Base-by-base conservation (phyloP, 2,329 filamentous ascomycete genomes). In the Trichoderma brevicompactum region DNA sequence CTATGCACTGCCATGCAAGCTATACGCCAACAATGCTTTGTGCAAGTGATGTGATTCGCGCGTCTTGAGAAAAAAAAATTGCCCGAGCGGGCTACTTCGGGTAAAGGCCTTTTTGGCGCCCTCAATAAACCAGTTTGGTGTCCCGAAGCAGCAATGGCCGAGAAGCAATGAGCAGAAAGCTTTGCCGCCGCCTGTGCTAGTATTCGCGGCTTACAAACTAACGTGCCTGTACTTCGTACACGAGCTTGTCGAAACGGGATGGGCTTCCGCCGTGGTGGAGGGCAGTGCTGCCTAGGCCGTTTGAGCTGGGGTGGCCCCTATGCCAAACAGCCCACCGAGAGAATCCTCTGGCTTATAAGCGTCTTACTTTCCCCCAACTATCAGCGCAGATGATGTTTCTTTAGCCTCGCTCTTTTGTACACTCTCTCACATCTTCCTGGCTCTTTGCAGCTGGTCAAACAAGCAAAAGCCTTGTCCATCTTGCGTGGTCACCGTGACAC, bases 111-210 rank as follows among this genome's bases (percentile, higher is more conserved):
- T 23, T 23, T 12, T 60, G 44, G 56, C 44, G 44, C 41, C 41
- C 40, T 49, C 44, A 36, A 41, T 28, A 17, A 15, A 28, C 36
- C 49, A 63, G 49, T n/a, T 46, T 44, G 38, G n/a, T 17, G 15
- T 65, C 62, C 62, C 53, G 38, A 58, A 65, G 40, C 10, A 55
- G 62, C 50, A 65, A 50, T 65, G 53, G 62, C 62, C 62, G 62
- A 65, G 32, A 46, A 23, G 49, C 36, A 28, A 38, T 38, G 43
- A 49, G 41, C 34, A 23, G 17, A 63, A 23, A 41, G 44, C 43
- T 34, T 46, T 62, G 52, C 32, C 40, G 59, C 48, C 58, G 52
- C 43, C 10, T 59, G 17, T n/a, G 28, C 55, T 48, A 59, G 19
- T 38, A 15, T 9, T 43, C 17, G n/a, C 23, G 46, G 58, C 46